These are phyloP conservation scores for Trichophyton schoenleinii DNA, from an alignment of 2,329 filamentous ascomycete species.

Conservation along the genomic window DNA sequence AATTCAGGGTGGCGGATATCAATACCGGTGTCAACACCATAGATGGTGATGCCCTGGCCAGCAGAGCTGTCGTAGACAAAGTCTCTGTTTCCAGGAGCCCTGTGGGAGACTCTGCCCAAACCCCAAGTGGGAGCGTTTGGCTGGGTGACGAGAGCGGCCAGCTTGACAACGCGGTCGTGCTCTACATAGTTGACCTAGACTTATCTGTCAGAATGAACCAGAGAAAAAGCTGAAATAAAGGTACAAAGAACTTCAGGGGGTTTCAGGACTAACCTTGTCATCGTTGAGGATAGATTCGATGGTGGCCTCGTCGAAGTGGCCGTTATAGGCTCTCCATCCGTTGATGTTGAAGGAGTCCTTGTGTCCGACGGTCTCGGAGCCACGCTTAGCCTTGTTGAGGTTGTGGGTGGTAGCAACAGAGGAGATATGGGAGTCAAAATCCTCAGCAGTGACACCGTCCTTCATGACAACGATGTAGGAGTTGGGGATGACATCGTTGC, in stretches of 20 bases:
- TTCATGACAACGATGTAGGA: conserved; percentile 14
- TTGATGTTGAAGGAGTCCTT: conserved; percentile 9
- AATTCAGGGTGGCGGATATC: conserved; percentile 25
- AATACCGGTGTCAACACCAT: conserved; percentile 32
- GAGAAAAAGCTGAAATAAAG: not conserved
- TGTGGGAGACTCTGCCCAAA: conserved; percentile 24
- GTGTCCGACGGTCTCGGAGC: conserved; percentile 3
- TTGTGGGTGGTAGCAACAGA: conserved; percentile 8
- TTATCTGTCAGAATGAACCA: not conserved
- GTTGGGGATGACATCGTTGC: conserved; percentile 10
- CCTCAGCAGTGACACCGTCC: conserved; percentile 9
- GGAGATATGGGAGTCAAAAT: conserved; percentile 10
- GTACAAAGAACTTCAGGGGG: not conserved
- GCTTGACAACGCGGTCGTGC: conserved; percentile 9
- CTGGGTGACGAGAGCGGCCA: conserved; percentile 10
- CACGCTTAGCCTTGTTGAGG: conserved; percentile 1
- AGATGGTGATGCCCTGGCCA: conserved; percentile 25
- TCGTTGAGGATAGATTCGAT: conserved; percentile 9
- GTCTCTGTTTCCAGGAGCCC: conserved; percentile 14
- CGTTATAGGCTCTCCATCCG: conserved; percentile 10
- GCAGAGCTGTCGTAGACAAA: conserved; percentile 28
- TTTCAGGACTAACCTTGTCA: conserved; percentile 4
- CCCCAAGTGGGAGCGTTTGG: conserved; percentile 24
- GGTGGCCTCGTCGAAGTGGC: conserved; percentile 11
- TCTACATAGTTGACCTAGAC: conserved; percentile 14